Evolutionary conservation across 768 basidiomycete species (phyloP), one percentile per base, ranked within the genome.

Genomic region (Pulveroboletus sp.): DNA sequence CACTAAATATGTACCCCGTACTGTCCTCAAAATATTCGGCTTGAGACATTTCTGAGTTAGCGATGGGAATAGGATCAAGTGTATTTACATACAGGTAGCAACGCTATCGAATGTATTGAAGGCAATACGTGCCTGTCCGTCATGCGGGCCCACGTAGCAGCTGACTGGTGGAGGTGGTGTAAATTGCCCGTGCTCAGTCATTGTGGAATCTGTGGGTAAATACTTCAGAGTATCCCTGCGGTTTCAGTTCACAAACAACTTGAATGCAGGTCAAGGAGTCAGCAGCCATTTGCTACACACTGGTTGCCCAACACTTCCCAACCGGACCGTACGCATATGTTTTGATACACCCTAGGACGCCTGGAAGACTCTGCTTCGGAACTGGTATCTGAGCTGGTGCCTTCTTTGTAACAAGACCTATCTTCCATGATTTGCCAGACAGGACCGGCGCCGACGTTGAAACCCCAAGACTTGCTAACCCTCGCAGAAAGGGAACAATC

Each of bases 351-450:
- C 47, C 73, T 73, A 3, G 86, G 88, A 45, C 84, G 71, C 15
- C 81, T 72, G 32, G 64, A 72, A 9, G 65, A 73, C 56, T 87
- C 85, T 1, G 60, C 64, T 44, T 72, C 72, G 9, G 53, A n/a
- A 26, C 57, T 52, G 8, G 63, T 52, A 3, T 68, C 68, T 10
- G 61, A 50, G 21, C 28, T 28, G 30, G 61, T 51, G 3, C 77
- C 73, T 57, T 91, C 89, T 60, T 86, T 89, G 65, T 73, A 91
- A 78, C 85, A 92, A 1, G 77, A 80, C 43, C 87, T 68, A 55
- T 93, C 90, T 60, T 93, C 90, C 38, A 78, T 67, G 32, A 90
- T 65, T 51, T 90, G 84, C 88, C 89, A 92, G 6, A 89, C 58
- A 1, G 89, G 87, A 0, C 90, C 89, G 3, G 80, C 63, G 4